These are phyloP conservation scores for Fraxinus platypoda DNA, from an alignment of 305 asterid species.

Conservation along the genomic window DNA sequence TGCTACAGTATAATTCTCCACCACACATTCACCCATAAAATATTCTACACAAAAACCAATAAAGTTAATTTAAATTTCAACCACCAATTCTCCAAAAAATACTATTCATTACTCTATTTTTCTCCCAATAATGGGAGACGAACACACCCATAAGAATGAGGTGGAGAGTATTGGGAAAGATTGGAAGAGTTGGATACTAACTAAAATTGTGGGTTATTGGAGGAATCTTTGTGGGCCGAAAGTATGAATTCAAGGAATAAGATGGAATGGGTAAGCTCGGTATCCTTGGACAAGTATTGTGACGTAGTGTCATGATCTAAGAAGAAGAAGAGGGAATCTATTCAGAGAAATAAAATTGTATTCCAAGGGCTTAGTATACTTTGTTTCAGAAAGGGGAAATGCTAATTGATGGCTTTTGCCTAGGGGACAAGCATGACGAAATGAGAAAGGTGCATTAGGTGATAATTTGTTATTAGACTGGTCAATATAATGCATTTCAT, in stretches of 20 bases:
- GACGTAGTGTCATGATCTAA: background rate
- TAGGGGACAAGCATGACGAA: background rate
- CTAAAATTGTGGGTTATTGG: background rate
- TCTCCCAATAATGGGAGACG: no score
- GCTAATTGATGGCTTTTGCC: background rate
- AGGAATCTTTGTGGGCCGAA: background rate
- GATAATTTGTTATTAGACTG: background rate
- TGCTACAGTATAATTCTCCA: no score
- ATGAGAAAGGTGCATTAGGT: background rate
- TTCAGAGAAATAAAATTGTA: background rate
- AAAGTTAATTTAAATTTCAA: no score
- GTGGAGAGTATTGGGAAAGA: background rate
- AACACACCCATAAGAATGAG: no score
- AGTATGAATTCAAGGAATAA: background rate
- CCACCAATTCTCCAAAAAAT: no score
- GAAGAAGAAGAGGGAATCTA: background rate
- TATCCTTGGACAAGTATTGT: background rate
- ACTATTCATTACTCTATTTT: no score
- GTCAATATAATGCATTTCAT: background rate
- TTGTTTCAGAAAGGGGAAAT: background rate
- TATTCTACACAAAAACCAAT: no score
- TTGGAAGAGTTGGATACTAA: background rate
- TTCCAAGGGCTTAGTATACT: background rate
- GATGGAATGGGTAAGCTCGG: background rate
- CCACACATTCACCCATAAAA: no score